phyloP scores from a whole-genome alignment of 352 stramenopile species.

The Globisporangium canariense region DNA sequence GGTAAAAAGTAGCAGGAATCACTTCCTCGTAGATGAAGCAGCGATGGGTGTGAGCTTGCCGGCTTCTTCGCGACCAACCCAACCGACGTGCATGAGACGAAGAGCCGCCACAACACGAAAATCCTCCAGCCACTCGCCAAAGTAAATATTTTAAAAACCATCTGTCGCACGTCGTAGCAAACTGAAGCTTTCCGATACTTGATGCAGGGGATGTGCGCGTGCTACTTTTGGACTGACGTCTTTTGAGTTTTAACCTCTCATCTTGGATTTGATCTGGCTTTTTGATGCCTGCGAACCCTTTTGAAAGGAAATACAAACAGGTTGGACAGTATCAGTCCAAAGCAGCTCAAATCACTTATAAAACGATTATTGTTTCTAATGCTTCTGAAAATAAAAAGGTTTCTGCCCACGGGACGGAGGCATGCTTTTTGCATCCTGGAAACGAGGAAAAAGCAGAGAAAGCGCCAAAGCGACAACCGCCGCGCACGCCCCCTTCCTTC shows the following conservation, averaged over 20 bases:
- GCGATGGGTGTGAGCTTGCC: no score
- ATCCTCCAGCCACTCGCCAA: neutral
- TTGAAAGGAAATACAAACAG: no score
- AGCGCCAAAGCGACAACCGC: slow-evolving; percentile 1
- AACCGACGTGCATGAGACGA: neutral
- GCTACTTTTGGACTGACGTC: slow-evolving; percentile 11
- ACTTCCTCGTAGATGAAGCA: no score
- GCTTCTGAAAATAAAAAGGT: no score
- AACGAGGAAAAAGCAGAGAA: slow-evolving; percentile 4
- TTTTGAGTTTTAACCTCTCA: neutral
- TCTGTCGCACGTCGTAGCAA: neutral
- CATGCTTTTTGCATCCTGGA: neutral
- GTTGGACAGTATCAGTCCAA: neutral
- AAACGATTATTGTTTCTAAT: neutral
- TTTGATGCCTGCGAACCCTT: no score
- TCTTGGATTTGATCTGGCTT: neutral
- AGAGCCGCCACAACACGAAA: neutral
- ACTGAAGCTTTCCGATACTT: slow-evolving; percentile 10
- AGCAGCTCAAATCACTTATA: no score
- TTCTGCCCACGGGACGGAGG: no score
- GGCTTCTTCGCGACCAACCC: no score
- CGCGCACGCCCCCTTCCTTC: neutral
- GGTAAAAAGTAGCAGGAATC: no score
- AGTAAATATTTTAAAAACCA: neutral
- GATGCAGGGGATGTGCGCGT: neutral